phyloP scores from a whole-genome alignment of 345 rosid species.

The Melaleuca quinquenervia region DNA sequence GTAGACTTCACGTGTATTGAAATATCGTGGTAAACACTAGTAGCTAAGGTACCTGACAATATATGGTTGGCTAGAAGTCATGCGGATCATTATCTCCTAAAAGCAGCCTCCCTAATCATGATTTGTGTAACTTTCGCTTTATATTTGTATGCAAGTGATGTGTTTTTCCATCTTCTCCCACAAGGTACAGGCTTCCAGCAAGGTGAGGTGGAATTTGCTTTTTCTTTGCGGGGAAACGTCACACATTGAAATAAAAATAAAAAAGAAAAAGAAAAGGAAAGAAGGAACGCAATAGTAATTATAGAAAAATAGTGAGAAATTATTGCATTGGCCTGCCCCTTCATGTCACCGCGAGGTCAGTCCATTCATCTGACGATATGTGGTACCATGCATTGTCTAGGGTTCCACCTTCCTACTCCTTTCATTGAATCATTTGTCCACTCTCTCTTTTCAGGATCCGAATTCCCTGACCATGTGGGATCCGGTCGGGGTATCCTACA shows the following conservation, averaged over 20 bases:
- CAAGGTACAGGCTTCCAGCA: neutral
- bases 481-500: no score
- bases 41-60: neutral
- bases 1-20: neutral
- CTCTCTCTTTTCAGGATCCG: no score
- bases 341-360: no score
- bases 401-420: no score
- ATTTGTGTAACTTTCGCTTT: neutral
- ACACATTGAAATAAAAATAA: neutral
- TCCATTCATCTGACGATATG: no score
- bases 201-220: neutral
- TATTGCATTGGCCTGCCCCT: no score
- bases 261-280: neutral
- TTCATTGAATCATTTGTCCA: no score
- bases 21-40: neutral
- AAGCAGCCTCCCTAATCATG: neutral
- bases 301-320: neutral
- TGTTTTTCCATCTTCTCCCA: neutral
- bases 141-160: neutral
- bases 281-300: neutral
- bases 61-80: neutral
- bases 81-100: neutral
- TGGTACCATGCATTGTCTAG: no score
- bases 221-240: neutral
- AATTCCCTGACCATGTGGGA: no score